Evolutionary conservation across 2,329 filamentous ascomycete genomes (phyloP).

Genomic region (Monosporascus sp.): DNA sequence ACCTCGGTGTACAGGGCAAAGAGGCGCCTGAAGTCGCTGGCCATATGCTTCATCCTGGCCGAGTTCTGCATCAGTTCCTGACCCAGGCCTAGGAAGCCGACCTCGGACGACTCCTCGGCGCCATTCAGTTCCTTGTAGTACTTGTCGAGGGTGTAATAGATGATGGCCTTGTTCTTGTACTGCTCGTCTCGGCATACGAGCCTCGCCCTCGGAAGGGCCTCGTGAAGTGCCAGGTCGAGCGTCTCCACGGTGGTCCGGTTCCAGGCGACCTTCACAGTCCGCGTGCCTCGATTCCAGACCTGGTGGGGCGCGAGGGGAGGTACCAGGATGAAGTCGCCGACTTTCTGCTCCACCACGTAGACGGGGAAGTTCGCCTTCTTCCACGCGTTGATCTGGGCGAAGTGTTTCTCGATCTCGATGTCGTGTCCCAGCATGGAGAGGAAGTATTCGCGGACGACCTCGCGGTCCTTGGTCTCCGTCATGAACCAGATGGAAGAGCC

Average conservation of each 20-base stretch:
- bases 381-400: conserved; percentile 93
- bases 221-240: conserved; percentile 74
- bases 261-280: conserved; percentile 97
- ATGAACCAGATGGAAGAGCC: conserved; percentile 98
- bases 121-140: conserved; percentile 60
- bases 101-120: conserved; percentile 44
- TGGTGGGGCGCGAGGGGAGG: conserved; percentile 75
- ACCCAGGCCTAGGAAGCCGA: conserved; percentile 42
- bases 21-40: conserved; percentile 74
- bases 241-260: conserved; percentile 93
- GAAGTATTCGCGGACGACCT: conserved; percentile 89
- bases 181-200: conserved; percentile 95
- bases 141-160: conserved; percentile 80
- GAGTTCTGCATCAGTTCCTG: conserved; percentile 37
- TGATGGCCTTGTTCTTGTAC: conserved; percentile 96
- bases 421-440: conserved; percentile 89
- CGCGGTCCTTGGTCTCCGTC: conserved; percentile 91
- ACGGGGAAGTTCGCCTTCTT: conserved; percentile 90
- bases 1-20: conserved; percentile 75
- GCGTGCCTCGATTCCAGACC: conserved; percentile 94
- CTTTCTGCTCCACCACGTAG: conserved; percentile 84
- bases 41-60: conserved; percentile 59
- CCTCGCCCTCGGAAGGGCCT: conserved; percentile 81
- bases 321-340: conserved; percentile 89
- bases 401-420: conserved; percentile 94